A percentile compares a stretch with the other conserved stretches of the same genome.
Evolutionary conservation across 805 yeast species (phyloP).

Genomic region (Ogataea methylovora): DNA sequence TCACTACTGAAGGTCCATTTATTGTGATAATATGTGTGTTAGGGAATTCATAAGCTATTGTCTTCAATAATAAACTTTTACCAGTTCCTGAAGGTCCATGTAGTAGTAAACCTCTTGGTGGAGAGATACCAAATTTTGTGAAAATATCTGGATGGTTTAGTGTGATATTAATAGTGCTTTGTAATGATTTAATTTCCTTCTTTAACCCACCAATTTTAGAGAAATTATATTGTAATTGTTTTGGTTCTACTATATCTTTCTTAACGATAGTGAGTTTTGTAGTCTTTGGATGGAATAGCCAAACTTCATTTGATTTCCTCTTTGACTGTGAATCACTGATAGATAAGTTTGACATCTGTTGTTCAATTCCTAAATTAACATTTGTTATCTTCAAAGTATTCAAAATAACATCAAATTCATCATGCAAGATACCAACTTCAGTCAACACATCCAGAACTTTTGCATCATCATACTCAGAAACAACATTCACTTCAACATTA

Average conservation of each 20-base stretch:
- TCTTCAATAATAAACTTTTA: constrained; percentile 78
- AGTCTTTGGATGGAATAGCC: constrained; percentile 17
- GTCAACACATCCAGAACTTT: constrained; percentile 34
- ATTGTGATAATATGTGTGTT: constrained; percentile 81
- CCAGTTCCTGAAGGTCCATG: constrained; percentile 99
- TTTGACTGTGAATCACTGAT: constrained; percentile 9
- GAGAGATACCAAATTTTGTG: constrained; percentile 77
- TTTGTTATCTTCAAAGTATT: constrained; percentile 18
- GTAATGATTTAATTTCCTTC: constrained; percentile 51
- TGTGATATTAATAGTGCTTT: constrained; percentile 72
- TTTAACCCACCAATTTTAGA: constrained; percentile 68
- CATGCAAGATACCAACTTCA: constrained; percentile 54
- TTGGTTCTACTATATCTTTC: constrained; percentile 28
- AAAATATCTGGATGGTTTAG: constrained; percentile 70
- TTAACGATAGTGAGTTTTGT: constrained; percentile 25
- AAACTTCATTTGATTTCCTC: constrained; percentile 10
- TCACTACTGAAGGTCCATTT: constrained; percentile 86
- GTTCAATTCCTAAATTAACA: constrained; percentile 17
- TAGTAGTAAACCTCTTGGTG: constrained; percentile 88
- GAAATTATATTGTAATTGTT: constrained; percentile 30
- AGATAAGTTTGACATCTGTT: constrained; percentile 2
- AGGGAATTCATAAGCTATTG: constrained; percentile 64
- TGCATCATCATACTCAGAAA: constrained; percentile 14
- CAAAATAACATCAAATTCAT: constrained; percentile 29
- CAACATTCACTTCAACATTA: constrained; percentile 8